Evolutionary conservation across 106 monocot genomes (phyloP).

Genomic region (Ottelia alismoides): DNA sequence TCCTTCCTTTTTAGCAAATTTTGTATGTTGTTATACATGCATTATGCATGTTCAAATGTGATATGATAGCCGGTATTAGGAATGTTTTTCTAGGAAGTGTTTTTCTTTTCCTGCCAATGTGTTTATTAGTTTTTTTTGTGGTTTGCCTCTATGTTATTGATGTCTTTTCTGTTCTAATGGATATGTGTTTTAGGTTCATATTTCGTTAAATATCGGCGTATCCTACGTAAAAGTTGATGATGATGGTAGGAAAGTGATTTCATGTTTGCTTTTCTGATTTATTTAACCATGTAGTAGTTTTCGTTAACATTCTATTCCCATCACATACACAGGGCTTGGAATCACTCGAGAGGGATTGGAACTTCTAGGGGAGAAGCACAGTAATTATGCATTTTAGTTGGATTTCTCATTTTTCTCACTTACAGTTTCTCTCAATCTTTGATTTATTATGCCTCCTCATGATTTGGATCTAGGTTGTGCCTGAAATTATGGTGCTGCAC

Average conservation of each 20-base stretch:
- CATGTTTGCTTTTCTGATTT: conserved; percentile 4
- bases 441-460: no score
- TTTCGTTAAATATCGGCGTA: conserved; percentile 39
- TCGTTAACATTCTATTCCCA: background rate
- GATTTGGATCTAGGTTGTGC: no score
- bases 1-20: no score
- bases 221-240: conserved; percentile 81
- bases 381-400: conserved; percentile 22
- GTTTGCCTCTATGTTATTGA: no score
- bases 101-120: no score
- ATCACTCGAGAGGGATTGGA: conserved; percentile 82
- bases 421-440: background rate
- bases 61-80: no score
- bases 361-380: conserved; percentile 66
- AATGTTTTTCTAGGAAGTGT: no score
- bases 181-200: conserved; percentile 40
- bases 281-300: background rate
- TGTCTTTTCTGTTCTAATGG: background rate
- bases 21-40: no score
- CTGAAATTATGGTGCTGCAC: no score
- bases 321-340: conserved; percentile 49
- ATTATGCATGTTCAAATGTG: no score
- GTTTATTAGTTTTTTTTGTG: no score
- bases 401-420: background rate
- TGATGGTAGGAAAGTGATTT: conserved; percentile 88